These are phyloP conservation scores for Termitomyces sp. DNA, from an alignment of 768 basidiomycete genomes.

Conservation along the genomic window DNA sequence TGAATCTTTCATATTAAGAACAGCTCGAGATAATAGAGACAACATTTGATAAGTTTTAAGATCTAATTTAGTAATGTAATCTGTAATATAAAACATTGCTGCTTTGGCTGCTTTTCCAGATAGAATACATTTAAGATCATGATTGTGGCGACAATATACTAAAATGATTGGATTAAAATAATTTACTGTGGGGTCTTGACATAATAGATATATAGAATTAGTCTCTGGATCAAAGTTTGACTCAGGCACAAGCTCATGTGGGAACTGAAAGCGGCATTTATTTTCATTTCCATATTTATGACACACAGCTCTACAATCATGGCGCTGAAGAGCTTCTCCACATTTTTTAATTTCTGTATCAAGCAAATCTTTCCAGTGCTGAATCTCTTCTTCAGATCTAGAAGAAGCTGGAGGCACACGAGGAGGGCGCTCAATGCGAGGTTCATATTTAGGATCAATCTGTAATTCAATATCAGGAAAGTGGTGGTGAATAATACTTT, in stretches of 20 bases:
- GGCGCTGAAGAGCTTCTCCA: not conserved
- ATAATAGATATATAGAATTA: slow-evolving; percentile 26
- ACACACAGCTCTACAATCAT: slow-evolving; percentile 11
- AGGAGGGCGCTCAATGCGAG: not conserved
- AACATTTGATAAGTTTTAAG: slow-evolving; percentile 22
- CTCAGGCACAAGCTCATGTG: slow-evolving; percentile 24
- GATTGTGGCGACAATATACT: slow-evolving; percentile 30
- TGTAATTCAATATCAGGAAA: not conserved
- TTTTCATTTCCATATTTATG: slow-evolving; percentile 26
- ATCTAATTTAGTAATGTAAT: slow-evolving; percentile 33
- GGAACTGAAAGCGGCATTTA: slow-evolving; percentile 29
- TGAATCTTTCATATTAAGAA: slow-evolving; percentile 2
- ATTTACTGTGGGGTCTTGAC: slow-evolving; percentile 24
- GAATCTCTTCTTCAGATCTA: not conserved
- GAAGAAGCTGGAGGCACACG: not conserved
- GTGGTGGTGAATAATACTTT: not conserved
- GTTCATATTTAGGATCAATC: not conserved
- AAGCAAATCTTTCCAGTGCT: not conserved
- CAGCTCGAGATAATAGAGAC: slow-evolving; percentile 21
- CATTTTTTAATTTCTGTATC: not conserved
- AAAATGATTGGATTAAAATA: slow-evolving; percentile 30
- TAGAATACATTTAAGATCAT: slow-evolving; percentile 31
- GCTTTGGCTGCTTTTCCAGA: slow-evolving; percentile 30
- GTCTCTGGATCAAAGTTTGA: slow-evolving; percentile 26
- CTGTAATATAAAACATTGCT: slow-evolving; percentile 33